These are phyloP conservation scores for Fusarium metavorans DNA, from an alignment of 2,329 filamentous ascomycete species.

Conservation along the genomic window DNA sequence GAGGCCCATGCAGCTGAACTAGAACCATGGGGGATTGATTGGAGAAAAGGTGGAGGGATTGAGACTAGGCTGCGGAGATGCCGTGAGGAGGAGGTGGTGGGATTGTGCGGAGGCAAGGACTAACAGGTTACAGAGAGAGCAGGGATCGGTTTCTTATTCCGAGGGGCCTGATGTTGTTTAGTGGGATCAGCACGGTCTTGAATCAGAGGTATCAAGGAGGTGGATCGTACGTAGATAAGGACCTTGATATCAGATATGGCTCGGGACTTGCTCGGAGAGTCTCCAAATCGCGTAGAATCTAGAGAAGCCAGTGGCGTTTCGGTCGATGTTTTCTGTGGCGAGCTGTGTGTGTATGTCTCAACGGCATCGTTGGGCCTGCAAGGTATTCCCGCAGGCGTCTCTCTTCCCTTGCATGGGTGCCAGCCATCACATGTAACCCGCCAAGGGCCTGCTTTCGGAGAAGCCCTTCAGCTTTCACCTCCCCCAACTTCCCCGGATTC, in stretches of 20 bases:
- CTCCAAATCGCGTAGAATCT: background rate
- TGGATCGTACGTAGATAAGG: background rate
- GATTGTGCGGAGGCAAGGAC: conserved; percentile 19
- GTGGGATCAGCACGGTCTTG: background rate
- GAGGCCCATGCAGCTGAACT: background rate
- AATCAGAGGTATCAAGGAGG: background rate
- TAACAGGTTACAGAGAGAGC: background rate
- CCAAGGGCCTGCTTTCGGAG: background rate
- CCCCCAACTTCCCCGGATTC: conserved; percentile 10
- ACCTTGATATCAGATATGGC: background rate
- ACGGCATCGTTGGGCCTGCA: background rate
- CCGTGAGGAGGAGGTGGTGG: conserved; percentile 29
- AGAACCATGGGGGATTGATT: conserved; percentile 24
- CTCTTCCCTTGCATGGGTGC: background rate
- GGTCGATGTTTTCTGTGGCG: background rate
- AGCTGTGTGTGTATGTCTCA: background rate
- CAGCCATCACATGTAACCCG: background rate
- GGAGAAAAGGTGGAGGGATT: conserved; percentile 24
- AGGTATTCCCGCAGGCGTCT: background rate
- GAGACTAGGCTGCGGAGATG: conserved; percentile 21
- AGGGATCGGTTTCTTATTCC: background rate
- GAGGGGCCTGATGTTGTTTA: background rate
- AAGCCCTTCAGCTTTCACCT: background rate
- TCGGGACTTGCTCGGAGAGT: background rate
- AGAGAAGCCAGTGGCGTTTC: background rate